These are phyloP conservation scores for Nothophytophthora sp. DNA, from an alignment of 352 stramenopile genomes.

Conservation along the genomic window DNA sequence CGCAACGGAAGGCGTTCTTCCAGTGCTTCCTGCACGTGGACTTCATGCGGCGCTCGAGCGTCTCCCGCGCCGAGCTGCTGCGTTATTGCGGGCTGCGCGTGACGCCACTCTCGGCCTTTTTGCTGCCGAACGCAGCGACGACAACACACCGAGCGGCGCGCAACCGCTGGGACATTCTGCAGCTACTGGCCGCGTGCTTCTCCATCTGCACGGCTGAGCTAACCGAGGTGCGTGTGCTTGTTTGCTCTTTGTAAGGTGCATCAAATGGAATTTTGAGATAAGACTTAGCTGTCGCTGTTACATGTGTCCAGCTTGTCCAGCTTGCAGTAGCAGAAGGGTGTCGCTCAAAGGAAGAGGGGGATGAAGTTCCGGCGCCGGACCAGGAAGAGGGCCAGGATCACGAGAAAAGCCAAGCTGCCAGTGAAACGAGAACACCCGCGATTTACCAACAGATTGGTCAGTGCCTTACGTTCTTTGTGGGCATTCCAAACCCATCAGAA, in stretches of 20 bases:
- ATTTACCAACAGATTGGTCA: conserved; percentile 34
- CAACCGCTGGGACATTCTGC: conserved; percentile 60
- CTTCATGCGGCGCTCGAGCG: conserved; percentile 48
- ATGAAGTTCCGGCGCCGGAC: no score
- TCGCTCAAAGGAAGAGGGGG: background rate
- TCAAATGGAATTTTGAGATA: background rate
- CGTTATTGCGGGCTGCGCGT: conserved; percentile 54
- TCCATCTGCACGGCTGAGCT: conserved; percentile 57
- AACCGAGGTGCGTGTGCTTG: conserved; percentile 20
- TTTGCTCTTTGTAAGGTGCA: background rate
- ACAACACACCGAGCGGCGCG: conserved; percentile 37
- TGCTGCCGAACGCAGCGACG: conserved; percentile 33
- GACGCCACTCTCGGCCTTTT: conserved; percentile 28
- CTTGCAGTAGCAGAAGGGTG: conserved; percentile 22
- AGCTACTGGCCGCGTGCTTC: conserved; percentile 54
- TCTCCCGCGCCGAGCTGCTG: conserved; percentile 53
- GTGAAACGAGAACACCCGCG: background rate
- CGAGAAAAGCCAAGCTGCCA: background rate
- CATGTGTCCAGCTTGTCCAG: conserved; percentile 23
- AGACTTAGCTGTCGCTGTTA: background rate
- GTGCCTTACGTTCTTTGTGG: conserved; percentile 52
- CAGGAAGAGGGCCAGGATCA: background rate
- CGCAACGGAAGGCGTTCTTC: conserved; percentile 63
- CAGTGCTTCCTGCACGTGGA: conserved; percentile 66
- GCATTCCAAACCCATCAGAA: conserved; percentile 28